A percentile compares a stretch with the other conserved stretches of the same genome.
These are phyloP conservation scores for Colletotrichum noveboracense DNA, from an alignment of 2,329 filamentous ascomycete species.

Conservation along the genomic window DNA sequence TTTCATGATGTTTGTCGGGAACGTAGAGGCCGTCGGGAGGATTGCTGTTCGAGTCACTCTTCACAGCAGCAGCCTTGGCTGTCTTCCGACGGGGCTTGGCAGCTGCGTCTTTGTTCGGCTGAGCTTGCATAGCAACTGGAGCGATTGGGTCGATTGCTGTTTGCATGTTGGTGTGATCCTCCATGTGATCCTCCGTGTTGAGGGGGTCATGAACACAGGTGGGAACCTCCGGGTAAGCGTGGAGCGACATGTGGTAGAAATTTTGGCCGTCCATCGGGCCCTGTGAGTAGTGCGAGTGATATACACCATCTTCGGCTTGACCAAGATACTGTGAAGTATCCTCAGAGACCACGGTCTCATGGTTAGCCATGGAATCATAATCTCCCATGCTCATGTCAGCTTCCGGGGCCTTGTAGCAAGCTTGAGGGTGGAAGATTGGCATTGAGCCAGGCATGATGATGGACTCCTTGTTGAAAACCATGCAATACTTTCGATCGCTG, in stretches of 20 bases:
- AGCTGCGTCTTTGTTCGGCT: background rate
- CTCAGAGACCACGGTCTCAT: background rate
- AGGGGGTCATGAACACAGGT: background rate
- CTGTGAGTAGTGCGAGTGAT: background rate
- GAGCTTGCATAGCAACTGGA: background rate
- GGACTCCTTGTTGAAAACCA: background rate
- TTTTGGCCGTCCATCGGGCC: background rate
- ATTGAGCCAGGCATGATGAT: no score
- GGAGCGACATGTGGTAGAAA: background rate
- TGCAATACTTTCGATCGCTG: background rate
- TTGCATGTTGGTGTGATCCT: background rate
- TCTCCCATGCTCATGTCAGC: background rate
- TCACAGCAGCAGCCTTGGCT: rapidly evolving
- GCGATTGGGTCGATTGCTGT: background rate
- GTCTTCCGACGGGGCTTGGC: background rate
- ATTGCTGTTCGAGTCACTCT: background rate
- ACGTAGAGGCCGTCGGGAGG: background rate
- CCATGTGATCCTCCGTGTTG: background rate
- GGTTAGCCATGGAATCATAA: rapidly evolving
- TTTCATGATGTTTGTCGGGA: rapidly evolving
- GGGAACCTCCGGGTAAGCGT: background rate
- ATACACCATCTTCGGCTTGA: no score
- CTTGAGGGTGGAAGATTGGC: background rate
- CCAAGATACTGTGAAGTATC: no score
- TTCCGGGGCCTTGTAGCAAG: background rate